Conservation (phyloP, 495 filamentous ascomycete species). For the Xylaria curta region DNA sequence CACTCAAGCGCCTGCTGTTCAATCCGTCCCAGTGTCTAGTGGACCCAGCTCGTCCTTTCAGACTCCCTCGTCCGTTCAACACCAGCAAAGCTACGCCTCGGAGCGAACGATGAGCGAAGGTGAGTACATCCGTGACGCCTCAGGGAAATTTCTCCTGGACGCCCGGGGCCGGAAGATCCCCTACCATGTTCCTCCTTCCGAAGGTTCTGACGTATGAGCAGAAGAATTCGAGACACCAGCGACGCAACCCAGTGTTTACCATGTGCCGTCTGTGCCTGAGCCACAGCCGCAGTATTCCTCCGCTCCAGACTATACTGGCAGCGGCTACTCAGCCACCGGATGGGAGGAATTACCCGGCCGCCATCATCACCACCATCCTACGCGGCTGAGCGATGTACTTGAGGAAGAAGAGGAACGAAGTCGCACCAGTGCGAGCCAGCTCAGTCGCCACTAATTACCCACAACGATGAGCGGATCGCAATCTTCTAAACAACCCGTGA, state of each 20-base stretch:
- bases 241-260: slow-evolving; percentile 41
- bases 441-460: slow-evolving; percentile 48
- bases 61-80: slow-evolving; percentile 40
- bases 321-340: slow-evolving; percentile 70
- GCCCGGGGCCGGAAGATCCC: slow-evolving; percentile 54
- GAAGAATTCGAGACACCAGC: slow-evolving; percentile 58
- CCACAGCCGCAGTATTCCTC: slow-evolving; percentile 40
- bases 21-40: slow-evolving; percentile 38
- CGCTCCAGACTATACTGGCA: slow-evolving; percentile 55
- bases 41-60: slow-evolving; percentile 32
- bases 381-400: slow-evolving; percentile 89
- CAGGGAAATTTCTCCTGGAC: slow-evolving; percentile 56
- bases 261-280: slow-evolving; percentile 43
- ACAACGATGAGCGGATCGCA: not conserved
- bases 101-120: slow-evolving; percentile 64
- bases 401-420: slow-evolving; percentile 83
- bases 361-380: slow-evolving; percentile 86
- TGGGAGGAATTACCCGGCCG: slow-evolving; percentile 75
- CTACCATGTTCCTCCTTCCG: slow-evolving; percentile 42
- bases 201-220: slow-evolving; percentile 50
- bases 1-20: slow-evolving; percentile 47
- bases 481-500: slow-evolving; percentile 6
- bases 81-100: slow-evolving; percentile 51
- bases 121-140: slow-evolving; percentile 60
- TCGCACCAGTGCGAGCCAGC: slow-evolving; percentile 58